phyloP scores from a whole-genome alignment of 148 eudicot species.

The Nyssa sinensis region DNA sequence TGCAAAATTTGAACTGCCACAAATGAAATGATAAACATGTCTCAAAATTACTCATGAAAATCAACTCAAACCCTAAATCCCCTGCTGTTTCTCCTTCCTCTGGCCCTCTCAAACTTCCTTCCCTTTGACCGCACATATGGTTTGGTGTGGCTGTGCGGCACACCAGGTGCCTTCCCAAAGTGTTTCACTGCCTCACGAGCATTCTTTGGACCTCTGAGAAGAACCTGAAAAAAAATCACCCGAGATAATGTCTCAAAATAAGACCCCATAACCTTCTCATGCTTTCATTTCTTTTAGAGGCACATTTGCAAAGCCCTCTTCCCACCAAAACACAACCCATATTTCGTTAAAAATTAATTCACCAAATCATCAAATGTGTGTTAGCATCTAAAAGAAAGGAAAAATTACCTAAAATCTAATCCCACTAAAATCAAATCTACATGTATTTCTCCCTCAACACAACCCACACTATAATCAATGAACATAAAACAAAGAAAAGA shows the following conservation, averaged over 20 bases:
- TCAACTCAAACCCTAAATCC: constrained; percentile 31
- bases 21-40: constrained; percentile 2
- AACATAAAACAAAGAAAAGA: no score
- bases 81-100: constrained; percentile 48
- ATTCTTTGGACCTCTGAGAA: constrained; percentile 43
- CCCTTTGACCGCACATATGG: constrained; percentile 37
- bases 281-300: background rate
- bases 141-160: constrained; percentile 43
- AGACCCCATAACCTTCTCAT: background rate
- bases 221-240: constrained; percentile 24
- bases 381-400: background rate
- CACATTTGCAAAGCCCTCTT: background rate
- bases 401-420: background rate
- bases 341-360: background rate
- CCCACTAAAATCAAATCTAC: background rate
- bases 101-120: constrained; percentile 37
- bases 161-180: constrained; percentile 44
- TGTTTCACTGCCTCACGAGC: constrained; percentile 38
- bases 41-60: background rate
- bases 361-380: background rate
- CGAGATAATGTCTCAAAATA: background rate
- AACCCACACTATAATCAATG: background rate
- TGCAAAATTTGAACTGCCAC: constrained; percentile 1
- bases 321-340: background rate
- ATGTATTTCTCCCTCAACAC: no score